Evolutionary conservation across 2,329 filamentous ascomycete genomes (phyloP), one percentile per base, ranked within the genome.

Genomic region (Pseudodiploospora longispora): DNA sequence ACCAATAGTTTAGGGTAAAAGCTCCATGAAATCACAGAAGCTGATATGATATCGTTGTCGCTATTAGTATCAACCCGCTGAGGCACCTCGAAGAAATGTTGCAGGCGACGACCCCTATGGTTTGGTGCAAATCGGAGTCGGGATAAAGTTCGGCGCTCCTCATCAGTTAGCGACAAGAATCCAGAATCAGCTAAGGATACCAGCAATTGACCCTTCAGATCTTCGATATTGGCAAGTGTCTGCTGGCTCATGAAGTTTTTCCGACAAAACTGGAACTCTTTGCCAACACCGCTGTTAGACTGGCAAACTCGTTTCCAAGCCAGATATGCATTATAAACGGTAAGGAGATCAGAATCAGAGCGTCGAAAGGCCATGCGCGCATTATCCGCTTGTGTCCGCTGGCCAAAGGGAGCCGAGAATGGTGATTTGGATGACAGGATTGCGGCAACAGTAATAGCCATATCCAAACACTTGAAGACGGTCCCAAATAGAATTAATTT

Each of bases 401-500:
- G 85, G 2, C 88, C 87, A 61, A 95, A 88, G 0, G 90, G 86
- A 2, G 86, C 85, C 1, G 91, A 76, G 61, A 97, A 97, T 0
- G 91, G 93, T 0, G 90, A 95, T 60, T 97, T 98, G 29, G 89
- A 94, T 2, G 90, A 95, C 1, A 98, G 67, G 28, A 95, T 91
- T 6, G 93, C 91, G 6, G 94, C 93, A 44, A 94, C 85, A 2
- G 90, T 97, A 42, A 97, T 78, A 10, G 87, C 81, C 61, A 91
- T 90, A 64, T 98, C 93, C 4, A 97, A 74, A 57, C 91, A 97
- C 57, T 84, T 85, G 68, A 96, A 96, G 34, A 94, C 80, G 4
- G 82, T 81, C 1, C 89, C 88, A 32, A 95, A 76, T 4, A 98
- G 74, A 38, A 96, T 87, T 33, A 98, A 76, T 62, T 98, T 98